Percentiles rank a stretch among this genome's conserved stretches.
Conservation (phyloP, 306 rosid genomes). For the Vigna nakashimae region DNA sequence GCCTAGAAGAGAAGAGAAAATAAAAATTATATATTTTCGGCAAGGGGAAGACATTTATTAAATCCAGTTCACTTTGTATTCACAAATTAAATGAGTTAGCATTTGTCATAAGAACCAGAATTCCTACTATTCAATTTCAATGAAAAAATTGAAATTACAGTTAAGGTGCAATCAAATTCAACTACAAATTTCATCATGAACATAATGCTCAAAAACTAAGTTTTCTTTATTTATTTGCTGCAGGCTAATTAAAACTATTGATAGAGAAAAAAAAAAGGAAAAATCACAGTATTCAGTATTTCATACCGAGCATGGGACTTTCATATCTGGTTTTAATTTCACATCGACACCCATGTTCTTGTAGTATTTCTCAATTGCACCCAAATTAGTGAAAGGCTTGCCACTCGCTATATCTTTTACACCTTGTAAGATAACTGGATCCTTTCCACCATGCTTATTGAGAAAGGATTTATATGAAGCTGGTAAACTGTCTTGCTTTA, state of each 20-base stretch:
- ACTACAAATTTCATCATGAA: conserved; percentile 33
- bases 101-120: neutral
- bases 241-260: neutral
- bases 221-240: conserved; percentile 38
- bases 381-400: conserved; percentile 70
- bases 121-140: conserved; percentile 25
- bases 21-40: conserved; percentile 6
- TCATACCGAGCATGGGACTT: conserved; percentile 93
- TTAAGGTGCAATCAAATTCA: conserved; percentile 25
- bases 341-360: conserved; percentile 59
- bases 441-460: conserved; percentile 95
- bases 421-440: conserved; percentile 69
- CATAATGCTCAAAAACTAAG: conserved; percentile 22
- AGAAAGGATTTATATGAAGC: conserved; percentile 93
- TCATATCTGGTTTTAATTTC: conserved; percentile 76
- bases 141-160: conserved; percentile 19
- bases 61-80: conserved; percentile 31
- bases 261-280: conserved; percentile 30
- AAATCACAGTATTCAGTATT: conserved; percentile 17
- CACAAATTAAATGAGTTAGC: conserved; percentile 31
- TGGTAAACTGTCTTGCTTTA: conserved; percentile 96
- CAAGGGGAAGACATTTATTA: neutral
- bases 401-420: conserved; percentile 80
- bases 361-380: conserved; percentile 72
- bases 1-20: neutral